Evolutionary conservation across 106 monocot species (phyloP).

Genomic region (Narthecium ossifragum): DNA sequence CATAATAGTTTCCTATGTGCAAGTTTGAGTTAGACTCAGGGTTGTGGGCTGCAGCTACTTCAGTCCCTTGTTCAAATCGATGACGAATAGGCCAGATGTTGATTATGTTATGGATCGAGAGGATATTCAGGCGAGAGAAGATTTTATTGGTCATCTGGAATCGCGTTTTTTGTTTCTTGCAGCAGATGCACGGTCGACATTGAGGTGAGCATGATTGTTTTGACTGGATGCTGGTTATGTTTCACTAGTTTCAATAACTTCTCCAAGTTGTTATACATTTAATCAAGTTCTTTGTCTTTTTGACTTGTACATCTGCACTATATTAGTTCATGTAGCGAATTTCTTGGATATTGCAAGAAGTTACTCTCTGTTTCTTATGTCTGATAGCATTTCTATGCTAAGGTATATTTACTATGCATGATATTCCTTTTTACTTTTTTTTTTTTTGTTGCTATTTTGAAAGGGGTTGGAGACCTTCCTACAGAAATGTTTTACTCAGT

Average conservation of each 20-base stretch:
- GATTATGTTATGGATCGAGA: conserved; percentile 43
- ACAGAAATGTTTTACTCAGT: conserved; percentile 79
- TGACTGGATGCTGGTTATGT: too few species aligned
- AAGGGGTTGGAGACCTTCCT: conserved; percentile 94
- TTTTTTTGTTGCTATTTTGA: conserved; percentile 11
- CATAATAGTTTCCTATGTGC: neutral
- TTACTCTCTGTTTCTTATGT: too few species aligned
- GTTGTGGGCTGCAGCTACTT: conserved; percentile 62
- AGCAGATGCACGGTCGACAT: conserved; percentile 84
- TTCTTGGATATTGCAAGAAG: too few species aligned
- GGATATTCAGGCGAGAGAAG: conserved; percentile 61
- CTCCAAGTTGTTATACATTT: too few species aligned
- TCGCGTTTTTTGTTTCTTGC: conserved; percentile 95
- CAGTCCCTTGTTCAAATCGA: conserved; percentile 91
- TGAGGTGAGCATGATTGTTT: conserved; percentile 55
- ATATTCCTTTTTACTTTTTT: too few species aligned
- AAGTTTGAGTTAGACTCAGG: neutral
- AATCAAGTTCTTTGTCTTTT: too few species aligned
- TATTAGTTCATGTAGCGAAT: too few species aligned
- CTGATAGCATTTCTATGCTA: too few species aligned
- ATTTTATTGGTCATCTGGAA: conserved; percentile 80
- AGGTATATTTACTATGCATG: too few species aligned
- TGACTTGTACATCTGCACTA: too few species aligned
- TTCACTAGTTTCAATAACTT: too few species aligned
- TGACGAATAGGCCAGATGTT: conserved; percentile 46